Percentiles rank a stretch among this genome's conserved stretches.
Conservation (phyloP, 1,139 yeast genomes). For the Blastobotrys malaysiensis region DNA sequence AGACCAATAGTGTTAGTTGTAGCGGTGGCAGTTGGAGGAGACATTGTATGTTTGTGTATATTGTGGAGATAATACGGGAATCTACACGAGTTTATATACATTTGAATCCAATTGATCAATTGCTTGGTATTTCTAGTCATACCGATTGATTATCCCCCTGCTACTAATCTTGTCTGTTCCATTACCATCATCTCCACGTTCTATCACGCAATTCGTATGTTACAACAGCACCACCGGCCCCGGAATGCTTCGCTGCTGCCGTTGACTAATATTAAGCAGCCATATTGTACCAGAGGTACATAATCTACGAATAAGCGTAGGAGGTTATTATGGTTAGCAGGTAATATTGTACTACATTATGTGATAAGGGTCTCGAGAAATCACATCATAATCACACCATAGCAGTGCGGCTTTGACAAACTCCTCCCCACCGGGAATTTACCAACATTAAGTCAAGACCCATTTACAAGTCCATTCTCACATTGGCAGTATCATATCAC, state of each 20-base stretch:
- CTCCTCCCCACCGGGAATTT: no score
- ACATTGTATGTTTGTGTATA: constrained; percentile 3
- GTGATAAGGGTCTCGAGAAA: background rate
- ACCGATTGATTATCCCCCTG: background rate
- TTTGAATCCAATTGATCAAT: background rate
- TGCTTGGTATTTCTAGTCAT: no score
- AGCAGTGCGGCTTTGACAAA: background rate
- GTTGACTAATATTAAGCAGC: background rate
- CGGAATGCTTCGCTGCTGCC: no score
- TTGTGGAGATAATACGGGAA: background rate
- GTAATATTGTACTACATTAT: no score
- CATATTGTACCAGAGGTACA: no score
- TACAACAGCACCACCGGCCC: no score
- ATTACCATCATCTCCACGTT: background rate
- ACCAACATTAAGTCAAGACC: no score
- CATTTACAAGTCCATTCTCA: no score
- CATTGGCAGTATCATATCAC: no score
- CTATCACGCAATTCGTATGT: background rate
- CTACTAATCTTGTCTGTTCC: background rate
- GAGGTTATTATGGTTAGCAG: no score
- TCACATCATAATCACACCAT: background rate
- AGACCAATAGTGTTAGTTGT: constrained; percentile 4
- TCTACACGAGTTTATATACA: background rate
- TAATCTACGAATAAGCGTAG: no score
- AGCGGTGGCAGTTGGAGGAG: constrained; percentile 12